phyloP scores from a whole-genome alignment of 768 basidiomycete genomes.

The Mycena maculata region DNA sequence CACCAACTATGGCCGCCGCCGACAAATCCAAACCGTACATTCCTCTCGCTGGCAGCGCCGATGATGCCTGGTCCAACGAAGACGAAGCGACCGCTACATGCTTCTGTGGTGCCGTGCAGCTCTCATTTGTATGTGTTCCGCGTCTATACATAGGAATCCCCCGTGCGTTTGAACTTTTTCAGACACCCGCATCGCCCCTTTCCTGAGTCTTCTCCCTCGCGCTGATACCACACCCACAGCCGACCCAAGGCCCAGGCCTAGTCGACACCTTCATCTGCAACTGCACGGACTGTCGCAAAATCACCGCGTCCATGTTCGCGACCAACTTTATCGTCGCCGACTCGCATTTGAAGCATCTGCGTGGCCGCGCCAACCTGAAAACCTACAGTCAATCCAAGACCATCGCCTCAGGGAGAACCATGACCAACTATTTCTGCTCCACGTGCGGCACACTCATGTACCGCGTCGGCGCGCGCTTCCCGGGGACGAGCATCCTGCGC shows the following conservation, averaged over 20 bases:
- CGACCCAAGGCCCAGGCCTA: constrained; percentile 27
- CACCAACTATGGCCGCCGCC: no score
- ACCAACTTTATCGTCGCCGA: constrained; percentile 21
- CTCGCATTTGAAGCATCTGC: constrained; percentile 2
- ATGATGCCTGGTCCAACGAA: constrained; percentile 27
- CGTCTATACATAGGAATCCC: no score
- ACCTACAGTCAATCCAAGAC: background rate
- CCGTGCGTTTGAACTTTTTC: no score
- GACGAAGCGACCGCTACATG: constrained; percentile 30
- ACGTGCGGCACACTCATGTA: constrained; percentile 29
- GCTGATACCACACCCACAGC: no score
- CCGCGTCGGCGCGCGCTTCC: constrained; percentile 2
- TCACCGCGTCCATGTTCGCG: constrained; percentile 30
- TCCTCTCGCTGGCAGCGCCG: constrained; percentile 15
- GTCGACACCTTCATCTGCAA: constrained; percentile 26
- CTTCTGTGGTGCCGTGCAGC: no score
- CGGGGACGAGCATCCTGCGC: constrained; percentile 1
- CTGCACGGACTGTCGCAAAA: constrained; percentile 30
- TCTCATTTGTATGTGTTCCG: no score
- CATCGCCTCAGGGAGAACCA: constrained; percentile 1
- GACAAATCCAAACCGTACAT: constrained; percentile 13
- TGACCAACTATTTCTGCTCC: constrained; percentile 21
- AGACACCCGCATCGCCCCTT: no score
- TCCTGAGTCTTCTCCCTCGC: no score
- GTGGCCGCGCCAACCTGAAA: constrained; percentile 17